Base-by-base conservation (phyloP, 2,329 filamentous ascomycete species). In the Endoconidiophora laricicola region DNA sequence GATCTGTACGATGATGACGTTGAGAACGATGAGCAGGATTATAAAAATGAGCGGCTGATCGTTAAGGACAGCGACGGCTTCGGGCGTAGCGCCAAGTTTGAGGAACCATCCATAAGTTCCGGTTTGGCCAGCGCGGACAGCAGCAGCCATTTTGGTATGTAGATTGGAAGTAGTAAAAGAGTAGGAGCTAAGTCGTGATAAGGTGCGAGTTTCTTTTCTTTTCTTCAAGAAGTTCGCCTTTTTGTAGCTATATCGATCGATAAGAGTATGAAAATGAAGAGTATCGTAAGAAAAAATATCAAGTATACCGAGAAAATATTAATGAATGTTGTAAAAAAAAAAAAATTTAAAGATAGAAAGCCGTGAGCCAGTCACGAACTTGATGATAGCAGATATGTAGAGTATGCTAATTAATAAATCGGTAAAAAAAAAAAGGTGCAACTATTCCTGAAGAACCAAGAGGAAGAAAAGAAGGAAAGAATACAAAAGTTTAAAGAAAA, bases 31-130 rank as follows among this genome's bases (percentile, higher is more conserved):
- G 55, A 78, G 55, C 53, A 79, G 70, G 55, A 72, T 71, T 55
- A 68, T 73, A 64, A 78, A 77, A 49, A 78, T 65, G 54, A 71
- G 64, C 20, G 75, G 74, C 61, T 79, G 75, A 58, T 78, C 73
- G 64, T 78, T 78, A 60, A 79, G 66, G 48, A 71, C 69, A 55
- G 72, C 73, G 57, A 79, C 72, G 56, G 74, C 74, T 60, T 76
- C 63, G 36, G 67, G 65, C 16, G 75, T 78, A 45, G 74, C 75
- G 61, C 75, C 75, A 57, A 79, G 70, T 53, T 64, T 68, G 57
- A 58, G 58, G 56, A 79, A 70, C 67, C 71, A 79, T 60, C 71
- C 71, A 60, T 78, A 78, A 60, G 73, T 66, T 54, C 69, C 72
- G 56, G 44, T 49, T 23, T 54, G 42, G 26, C 42, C 43, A 26